phyloP scores from a whole-genome alignment of 768 basidiomycete species.

The Porphyrellus cyaneotinctus region DNA sequence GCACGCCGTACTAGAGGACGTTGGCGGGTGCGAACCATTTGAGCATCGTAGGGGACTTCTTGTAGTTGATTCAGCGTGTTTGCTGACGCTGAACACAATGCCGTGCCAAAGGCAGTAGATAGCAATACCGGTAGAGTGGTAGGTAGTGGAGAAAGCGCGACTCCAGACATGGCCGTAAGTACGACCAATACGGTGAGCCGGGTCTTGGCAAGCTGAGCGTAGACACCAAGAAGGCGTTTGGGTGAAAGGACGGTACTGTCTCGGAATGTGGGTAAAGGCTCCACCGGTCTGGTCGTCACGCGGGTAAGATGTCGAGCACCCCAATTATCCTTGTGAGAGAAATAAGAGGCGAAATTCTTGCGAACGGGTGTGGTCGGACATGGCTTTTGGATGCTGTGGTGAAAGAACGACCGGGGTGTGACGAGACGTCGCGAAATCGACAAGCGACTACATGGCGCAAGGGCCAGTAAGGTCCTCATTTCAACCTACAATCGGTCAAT shows the following conservation, averaged over 20 bases:
- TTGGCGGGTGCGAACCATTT: conserved; percentile 87
- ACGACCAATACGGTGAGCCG: conserved; percentile 82
- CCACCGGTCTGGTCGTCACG: conserved; percentile 11
- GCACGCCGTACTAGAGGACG: conserved; percentile 82
- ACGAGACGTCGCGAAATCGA: conserved; percentile 8
- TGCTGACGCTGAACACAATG: conserved; percentile 87
- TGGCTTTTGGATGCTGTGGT: background rate
- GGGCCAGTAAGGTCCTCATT: conserved; percentile 18
- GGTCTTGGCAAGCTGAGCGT: conserved; percentile 79
- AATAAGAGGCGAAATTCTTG: conserved; percentile 47
- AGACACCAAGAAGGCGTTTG: conserved; percentile 55
- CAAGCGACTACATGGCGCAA: conserved; percentile 12
- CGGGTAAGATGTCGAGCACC: conserved; percentile 14
- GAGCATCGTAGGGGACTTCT: conserved; percentile 94
- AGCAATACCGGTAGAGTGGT: conserved; percentile 80
- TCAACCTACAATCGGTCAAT: conserved; percentile 1
- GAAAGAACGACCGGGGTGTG: conserved; percentile 6
- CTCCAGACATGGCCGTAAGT: conserved; percentile 86
- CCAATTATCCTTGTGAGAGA: conserved; percentile 63
- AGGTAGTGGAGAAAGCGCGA: conserved; percentile 88
- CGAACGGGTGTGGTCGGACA: conserved; percentile 16
- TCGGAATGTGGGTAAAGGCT: conserved; percentile 29
- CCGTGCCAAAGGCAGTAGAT: conserved; percentile 84
- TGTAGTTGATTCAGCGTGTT: conserved; percentile 94
- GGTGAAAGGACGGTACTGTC: conserved; percentile 44